phyloP scores from a whole-genome alignment of 1,284 basidiomycete genomes.

The Xanthoconium separans region DNA sequence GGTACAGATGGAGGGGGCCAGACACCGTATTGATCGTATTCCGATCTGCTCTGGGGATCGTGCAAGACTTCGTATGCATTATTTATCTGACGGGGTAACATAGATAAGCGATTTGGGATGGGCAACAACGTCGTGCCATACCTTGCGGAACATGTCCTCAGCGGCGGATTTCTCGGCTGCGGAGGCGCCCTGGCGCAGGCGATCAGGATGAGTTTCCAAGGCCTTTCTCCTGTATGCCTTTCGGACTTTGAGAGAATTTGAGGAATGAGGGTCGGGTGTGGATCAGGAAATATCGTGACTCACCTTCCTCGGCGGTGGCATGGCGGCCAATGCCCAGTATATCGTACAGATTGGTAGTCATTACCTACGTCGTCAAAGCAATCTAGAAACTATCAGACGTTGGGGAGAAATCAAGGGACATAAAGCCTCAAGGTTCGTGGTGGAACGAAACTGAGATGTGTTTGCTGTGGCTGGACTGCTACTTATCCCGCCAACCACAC shows the following conservation, averaged over 20 bases:
- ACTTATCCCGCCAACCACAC: not conserved
- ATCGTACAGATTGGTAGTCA: slow-evolving; percentile 63
- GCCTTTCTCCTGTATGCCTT: slow-evolving; percentile 49
- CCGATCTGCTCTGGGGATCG: slow-evolving; percentile 46
- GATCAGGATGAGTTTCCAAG: slow-evolving; percentile 50
- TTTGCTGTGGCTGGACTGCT: slow-evolving; percentile 18
- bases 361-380: slow-evolving; percentile 25
- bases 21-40: slow-evolving; percentile 68
- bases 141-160: slow-evolving; percentile 47
- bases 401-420: not conserved
- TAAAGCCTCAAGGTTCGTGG: not conserved
- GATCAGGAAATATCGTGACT: slow-evolving; percentile 14
- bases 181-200: slow-evolving; percentile 39
- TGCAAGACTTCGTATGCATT: slow-evolving; percentile 53
- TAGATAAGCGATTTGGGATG: not conserved
- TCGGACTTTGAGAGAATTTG: slow-evolving; percentile 36
- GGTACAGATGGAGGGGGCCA: slow-evolving; percentile 62
- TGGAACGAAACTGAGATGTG: not conserved
- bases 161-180: slow-evolving; percentile 40
- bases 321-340: slow-evolving; percentile 37
- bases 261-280: not conserved
- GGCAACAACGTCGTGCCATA: slow-evolving; percentile 10
- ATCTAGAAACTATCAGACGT: not conserved
- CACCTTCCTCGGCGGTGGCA: slow-evolving; percentile 46
- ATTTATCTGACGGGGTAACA: slow-evolving; percentile 36